Base-by-base conservation (phyloP, 495 filamentous ascomycete genomes). In the Aspergillus baeticus region DNA sequence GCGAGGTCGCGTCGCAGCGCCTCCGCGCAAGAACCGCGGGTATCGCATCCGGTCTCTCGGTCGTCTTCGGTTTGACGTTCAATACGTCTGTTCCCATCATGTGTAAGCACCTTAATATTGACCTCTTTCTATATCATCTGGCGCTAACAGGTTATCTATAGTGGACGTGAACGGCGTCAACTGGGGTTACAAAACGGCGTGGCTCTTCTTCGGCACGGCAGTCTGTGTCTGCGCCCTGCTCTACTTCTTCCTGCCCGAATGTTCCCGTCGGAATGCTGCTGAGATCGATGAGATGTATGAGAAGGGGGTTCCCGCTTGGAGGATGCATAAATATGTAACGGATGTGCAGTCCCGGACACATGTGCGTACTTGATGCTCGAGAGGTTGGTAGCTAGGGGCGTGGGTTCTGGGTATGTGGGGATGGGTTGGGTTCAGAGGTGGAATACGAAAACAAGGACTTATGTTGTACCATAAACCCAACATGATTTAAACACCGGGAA, bases 241-340 rank as follows among this genome's bases (percentile, higher is more conserved):
- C 5, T 44, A 44, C 18, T 44, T 17, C 41, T 44, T 44, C 41
- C 41, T 44, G n/a, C 41, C 41, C 17, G 41, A 44, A 17, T 17
- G 41, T 21, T 44, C 41, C n/a, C 41, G 41, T 21, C 41, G 41
- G n/a, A 44, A 44, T 21, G 41, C 41, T 6, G 41, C 41, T 10
- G 41, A 44, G 41, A 44, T 44, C 10, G 41, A 44, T 44, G 41
- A 44, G 10, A 18, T 44, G 10, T 44, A 44, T 21, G 41, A 44
- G 41, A 44, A 44, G 18, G 41, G 41, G 1, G 10, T 44, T 21
- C 41, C 41, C 0, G 41, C 41, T 10, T 44, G 41, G 41, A 44
- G 18, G 41, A 44, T 44, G 41, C n/a, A 44, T 44, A 17, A 21
- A 21, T 44, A 18, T 21, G 41, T 44, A 0, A 44, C 41, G 14